Percentiles rank a stretch among this genome's conserved stretches.
Evolutionary conservation across 352 stramenopile species (phyloP).

Genomic region (Globisporangium spinosum): DNA sequence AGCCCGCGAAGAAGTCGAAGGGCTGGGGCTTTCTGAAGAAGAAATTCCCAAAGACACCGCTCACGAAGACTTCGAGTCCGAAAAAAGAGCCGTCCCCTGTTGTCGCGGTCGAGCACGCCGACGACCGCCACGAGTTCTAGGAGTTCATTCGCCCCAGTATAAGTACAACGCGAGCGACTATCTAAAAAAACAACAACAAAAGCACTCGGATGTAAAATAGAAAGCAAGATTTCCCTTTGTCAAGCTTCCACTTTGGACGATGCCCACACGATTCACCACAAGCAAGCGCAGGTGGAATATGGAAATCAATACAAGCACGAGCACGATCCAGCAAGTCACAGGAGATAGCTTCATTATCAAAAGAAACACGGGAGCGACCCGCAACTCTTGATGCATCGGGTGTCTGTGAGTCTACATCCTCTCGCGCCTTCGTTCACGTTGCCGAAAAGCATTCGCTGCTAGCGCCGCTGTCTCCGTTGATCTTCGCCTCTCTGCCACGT

Average conservation of each 20-base stretch:
- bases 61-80: constrained; percentile 8
- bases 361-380: background rate
- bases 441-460: background rate
- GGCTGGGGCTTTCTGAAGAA: constrained; percentile 23
- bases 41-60: constrained; percentile 15
- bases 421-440: background rate
- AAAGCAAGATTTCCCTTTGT: background rate
- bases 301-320: background rate
- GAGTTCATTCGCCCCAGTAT: too few species aligned
- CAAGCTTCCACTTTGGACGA: background rate
- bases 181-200: too few species aligned
- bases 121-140: constrained; percentile 57
- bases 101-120: constrained; percentile 30
- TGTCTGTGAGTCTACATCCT: background rate
- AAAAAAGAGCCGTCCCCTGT: constrained; percentile 12
- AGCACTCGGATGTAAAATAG: background rate
- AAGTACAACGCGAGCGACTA: too few species aligned
- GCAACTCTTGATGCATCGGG: background rate
- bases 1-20: constrained; percentile 30
- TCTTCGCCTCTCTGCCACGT: constrained; percentile 1
- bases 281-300: background rate
- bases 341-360: background rate
- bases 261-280: background rate
- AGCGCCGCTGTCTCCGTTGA: background rate
- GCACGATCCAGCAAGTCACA: background rate